Conservation (phyloP, 352 stramenopile species). For the Phytophthora ohioensis region DNA sequence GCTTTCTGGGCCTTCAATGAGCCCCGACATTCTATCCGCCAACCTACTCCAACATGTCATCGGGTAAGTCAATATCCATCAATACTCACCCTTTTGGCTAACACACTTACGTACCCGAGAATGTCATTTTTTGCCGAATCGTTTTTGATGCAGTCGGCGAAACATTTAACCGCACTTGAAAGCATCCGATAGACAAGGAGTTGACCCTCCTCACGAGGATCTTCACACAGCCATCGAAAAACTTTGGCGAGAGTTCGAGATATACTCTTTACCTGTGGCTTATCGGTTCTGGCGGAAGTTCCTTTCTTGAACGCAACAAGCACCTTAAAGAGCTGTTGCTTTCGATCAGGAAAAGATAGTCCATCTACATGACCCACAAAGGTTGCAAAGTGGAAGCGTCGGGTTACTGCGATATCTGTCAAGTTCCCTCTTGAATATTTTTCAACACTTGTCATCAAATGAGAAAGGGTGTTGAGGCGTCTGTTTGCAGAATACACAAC, state of each 20-base stretch:
- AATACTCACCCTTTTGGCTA: no score
- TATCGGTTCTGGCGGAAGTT: background rate
- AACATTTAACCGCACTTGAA: background rate
- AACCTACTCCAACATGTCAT: no score
- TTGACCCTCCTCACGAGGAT: background rate
- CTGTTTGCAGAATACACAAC: no score
- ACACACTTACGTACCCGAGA: no score
- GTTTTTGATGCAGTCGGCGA: no score
- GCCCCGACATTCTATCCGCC: no score
- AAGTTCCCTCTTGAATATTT: background rate
- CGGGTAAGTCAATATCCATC: no score
- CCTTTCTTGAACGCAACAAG: constrained; percentile 22
- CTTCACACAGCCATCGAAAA: constrained; percentile 6
- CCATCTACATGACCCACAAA: background rate
- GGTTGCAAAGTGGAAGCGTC: no score
- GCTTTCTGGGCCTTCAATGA: no score
- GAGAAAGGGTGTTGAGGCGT: no score
- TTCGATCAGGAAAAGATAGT: background rate
- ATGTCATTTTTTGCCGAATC: no score
- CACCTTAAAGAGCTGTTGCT: background rate
- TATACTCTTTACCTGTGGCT: background rate
- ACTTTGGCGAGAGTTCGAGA: background rate
- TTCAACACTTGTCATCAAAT: no score
- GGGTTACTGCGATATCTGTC: background rate
- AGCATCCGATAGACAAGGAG: constrained; percentile 13